phyloP scores from a whole-genome alignment of 495 filamentous ascomycete genomes.

The Podospora tetraspora region DNA sequence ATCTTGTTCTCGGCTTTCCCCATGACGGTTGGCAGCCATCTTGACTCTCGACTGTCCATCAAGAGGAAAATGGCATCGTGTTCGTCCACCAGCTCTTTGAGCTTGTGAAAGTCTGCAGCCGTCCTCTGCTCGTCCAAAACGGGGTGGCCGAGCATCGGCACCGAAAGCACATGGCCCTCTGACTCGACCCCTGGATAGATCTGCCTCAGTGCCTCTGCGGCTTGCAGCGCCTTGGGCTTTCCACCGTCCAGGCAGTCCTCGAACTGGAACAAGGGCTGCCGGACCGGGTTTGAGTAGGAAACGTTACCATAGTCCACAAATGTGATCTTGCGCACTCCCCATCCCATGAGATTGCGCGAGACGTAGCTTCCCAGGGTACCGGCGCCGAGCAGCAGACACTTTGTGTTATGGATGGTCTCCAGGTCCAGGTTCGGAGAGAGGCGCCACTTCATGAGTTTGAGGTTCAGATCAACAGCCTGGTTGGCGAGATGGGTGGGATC shows the following conservation, averaged over 20 bases:
- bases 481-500: conserved; percentile 81
- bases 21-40: conserved; percentile 98
- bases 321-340: conserved; percentile 95
- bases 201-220: conserved; percentile 72
- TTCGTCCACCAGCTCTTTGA: conserved; percentile 69
- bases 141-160: conserved; percentile 93
- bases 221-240: conserved; percentile 73
- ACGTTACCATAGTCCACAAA: conserved; percentile 93
- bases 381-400: conserved; percentile 88
- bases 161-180: conserved; percentile 68
- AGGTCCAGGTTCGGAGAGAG: conserved; percentile 84
- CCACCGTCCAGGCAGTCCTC: conserved; percentile 83
- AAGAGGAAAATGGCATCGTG: conserved; percentile 93
- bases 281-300: conserved; percentile 95
- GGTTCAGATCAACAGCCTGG: conserved; percentile 93
- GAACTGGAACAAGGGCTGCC: conserved; percentile 88
- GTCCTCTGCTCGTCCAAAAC: conserved; percentile 63
- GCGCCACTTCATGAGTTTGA: conserved; percentile 98
- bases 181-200: conserved; percentile 90
- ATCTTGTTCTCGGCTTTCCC: conserved; percentile 89
- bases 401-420: conserved; percentile 82
- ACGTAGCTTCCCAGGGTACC: conserved; percentile 94
- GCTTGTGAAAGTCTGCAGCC: conserved; percentile 65
- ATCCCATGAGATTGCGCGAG: conserved; percentile 82
- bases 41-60: conserved; percentile 91